Evolutionary conservation across 73 alveolate species (phyloP).

Genomic region (Blepharisma japonicum): DNA sequence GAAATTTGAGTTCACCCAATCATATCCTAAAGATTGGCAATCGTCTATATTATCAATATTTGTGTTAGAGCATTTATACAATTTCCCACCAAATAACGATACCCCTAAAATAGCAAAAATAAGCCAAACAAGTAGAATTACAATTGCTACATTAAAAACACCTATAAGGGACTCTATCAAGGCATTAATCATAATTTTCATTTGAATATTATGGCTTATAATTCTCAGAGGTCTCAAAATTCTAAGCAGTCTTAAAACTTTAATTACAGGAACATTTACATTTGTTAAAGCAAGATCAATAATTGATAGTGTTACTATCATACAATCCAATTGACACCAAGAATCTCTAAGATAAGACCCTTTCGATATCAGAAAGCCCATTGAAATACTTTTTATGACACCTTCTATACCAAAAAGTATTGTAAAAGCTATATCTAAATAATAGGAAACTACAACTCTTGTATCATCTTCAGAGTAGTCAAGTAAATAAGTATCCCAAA

Average conservation of each 20-base stretch:
- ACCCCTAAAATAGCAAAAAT: constrained; percentile 92
- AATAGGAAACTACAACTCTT: background rate
- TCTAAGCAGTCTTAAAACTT: constrained; percentile 87
- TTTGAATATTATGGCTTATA: constrained; percentile 75
- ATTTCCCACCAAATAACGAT: constrained; percentile 70
- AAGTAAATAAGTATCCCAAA: constrained; percentile 31
- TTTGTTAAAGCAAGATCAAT: constrained; percentile 70
- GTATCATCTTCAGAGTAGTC: background rate
- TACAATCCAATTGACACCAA: constrained; percentile 66
- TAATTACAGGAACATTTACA: constrained; percentile 63
- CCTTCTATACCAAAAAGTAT: constrained; percentile 6
- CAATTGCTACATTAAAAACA: constrained; percentile 73
- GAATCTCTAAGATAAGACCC: constrained; percentile 30
- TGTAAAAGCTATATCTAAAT: constrained; percentile 75
- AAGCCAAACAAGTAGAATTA: constrained; percentile 82
- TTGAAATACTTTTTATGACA: constrained; percentile 34
- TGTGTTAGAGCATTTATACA: constrained; percentile 53
- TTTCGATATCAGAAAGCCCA: constrained; percentile 33
- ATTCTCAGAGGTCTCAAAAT: constrained; percentile 88
- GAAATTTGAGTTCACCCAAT: constrained; percentile 26
- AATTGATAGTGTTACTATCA: constrained; percentile 81
- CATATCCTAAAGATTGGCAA: constrained; percentile 23
- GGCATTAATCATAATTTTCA: constrained; percentile 81
- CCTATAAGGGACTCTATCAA: constrained; percentile 77
- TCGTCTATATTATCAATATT: background rate